Evolutionary conservation across 306 rosid genomes (phyloP).

Genomic region (Castanea sativa): DNA sequence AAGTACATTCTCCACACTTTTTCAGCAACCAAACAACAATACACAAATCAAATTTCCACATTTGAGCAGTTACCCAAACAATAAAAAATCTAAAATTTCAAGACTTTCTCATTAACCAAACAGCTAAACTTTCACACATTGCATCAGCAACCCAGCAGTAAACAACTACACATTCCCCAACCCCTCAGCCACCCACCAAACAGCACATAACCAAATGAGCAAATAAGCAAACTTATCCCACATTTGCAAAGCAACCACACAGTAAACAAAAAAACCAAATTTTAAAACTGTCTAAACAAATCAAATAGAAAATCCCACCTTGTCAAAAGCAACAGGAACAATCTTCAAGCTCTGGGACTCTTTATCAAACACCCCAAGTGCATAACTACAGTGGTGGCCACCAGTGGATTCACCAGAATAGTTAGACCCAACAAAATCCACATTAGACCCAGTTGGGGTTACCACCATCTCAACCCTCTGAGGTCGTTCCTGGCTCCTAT

Average conservation of each 20-base stretch:
- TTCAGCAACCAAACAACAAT: not conserved
- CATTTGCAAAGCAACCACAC: not conserved
- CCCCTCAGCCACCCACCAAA: not conserved
- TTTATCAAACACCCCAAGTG: conserved; percentile 82
- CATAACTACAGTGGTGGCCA: conserved; percentile 53
- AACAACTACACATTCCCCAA: not conserved
- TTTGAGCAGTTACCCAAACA: not conserved
- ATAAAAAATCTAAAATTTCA: not conserved
- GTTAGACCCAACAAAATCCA: conserved; percentile 80
- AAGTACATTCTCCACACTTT: not conserved
- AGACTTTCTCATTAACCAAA: not conserved
- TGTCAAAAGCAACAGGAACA: conserved; percentile 62
- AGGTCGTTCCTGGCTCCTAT: conserved; percentile 39
- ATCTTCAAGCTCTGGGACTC: conserved; percentile 53
- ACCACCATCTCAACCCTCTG: conserved; percentile 75
- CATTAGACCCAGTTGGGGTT: conserved; percentile 48
- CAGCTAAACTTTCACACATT: not conserved
- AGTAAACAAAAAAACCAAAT: not conserved
- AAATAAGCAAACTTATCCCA: not conserved
- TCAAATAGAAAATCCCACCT: conserved; percentile 40
- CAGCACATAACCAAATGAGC: not conserved
- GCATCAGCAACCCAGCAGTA: not conserved
- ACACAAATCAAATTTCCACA: not conserved
- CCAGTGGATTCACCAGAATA: conserved; percentile 71
- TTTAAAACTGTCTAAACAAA: not conserved